Conservation (phyloP, 331 rosid genomes). For the Stylosanthes scabra region DNA sequence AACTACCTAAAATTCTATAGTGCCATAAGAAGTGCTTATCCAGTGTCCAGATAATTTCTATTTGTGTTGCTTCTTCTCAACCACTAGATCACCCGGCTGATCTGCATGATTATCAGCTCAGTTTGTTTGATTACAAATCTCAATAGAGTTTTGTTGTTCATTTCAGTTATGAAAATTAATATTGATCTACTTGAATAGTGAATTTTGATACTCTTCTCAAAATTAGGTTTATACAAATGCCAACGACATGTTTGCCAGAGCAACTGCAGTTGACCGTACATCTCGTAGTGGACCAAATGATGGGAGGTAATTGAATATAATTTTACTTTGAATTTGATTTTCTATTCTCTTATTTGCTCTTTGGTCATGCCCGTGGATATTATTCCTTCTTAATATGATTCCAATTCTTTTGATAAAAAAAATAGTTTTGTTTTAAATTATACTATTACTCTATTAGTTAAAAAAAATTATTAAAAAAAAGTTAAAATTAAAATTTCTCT, state of each 20-base stretch:
- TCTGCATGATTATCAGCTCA: constrained; percentile 64
- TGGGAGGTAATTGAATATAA: constrained; percentile 54
- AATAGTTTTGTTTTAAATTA: no score
- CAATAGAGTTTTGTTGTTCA: not conserved
- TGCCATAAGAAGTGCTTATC: constrained; percentile 75
- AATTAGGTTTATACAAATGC: constrained; percentile 69
- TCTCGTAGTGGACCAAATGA: constrained; percentile 69
- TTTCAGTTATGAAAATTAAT: constrained; percentile 13
- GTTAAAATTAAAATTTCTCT: no score
- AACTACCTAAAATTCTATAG: constrained; percentile 74
- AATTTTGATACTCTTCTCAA: constrained; percentile 22
- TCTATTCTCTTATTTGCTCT: not conserved
- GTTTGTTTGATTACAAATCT: constrained; percentile 31
- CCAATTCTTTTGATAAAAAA: no score
- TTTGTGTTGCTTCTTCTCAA: no score
- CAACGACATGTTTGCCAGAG: constrained; percentile 67
- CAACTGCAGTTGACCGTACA: constrained; percentile 54
- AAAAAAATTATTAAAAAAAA: no score
- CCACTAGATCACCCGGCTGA: constrained; percentile 98
- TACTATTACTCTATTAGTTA: no score
- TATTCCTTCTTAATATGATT: not conserved
- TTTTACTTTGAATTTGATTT: not conserved
- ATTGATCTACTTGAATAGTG: constrained; percentile 7
- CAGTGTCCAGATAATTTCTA: constrained; percentile 87
- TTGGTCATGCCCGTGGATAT: constrained; percentile 8